These are phyloP conservation scores for Phytophthora syringae DNA, from an alignment of 352 stramenopile genomes.

Conservation along the genomic window DNA sequence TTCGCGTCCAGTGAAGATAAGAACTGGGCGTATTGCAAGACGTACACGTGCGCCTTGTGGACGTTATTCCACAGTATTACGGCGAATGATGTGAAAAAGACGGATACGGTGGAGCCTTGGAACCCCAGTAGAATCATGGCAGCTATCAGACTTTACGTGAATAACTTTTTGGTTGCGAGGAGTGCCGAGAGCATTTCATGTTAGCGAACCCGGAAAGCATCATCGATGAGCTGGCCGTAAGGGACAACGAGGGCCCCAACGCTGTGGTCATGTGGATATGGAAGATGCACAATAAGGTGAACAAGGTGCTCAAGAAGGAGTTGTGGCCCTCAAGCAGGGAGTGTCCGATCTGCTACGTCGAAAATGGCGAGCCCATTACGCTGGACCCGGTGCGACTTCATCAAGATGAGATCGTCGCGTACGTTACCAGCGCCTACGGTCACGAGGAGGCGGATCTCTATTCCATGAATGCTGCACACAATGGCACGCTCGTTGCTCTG, in stretches of 20 bases:
- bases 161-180: conserved; percentile 87
- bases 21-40: conserved; percentile 62
- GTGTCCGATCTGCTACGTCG: conserved; percentile 70
- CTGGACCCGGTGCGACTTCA: conserved; percentile 54
- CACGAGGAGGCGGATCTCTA: conserved; percentile 59
- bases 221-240: conserved; percentile 48
- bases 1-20: conserved; percentile 61
- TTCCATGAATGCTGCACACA: conserved; percentile 52
- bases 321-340: conserved; percentile 65
- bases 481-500: conserved; percentile 45
- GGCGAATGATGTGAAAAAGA: conserved; percentile 38
- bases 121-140: conserved; percentile 64
- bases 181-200: conserved; percentile 81
- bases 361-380: conserved; percentile 50
- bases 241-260: conserved; percentile 45
- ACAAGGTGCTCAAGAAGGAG: conserved; percentile 70
- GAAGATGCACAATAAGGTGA: conserved; percentile 88
- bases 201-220: conserved; percentile 63
- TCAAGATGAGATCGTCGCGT: conserved; percentile 63
- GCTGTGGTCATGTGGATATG: conserved; percentile 79
- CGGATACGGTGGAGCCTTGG: conserved; percentile 36
- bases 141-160: conserved; percentile 75
- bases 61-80: conserved; percentile 84
- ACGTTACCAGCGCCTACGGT: conserved; percentile 58
- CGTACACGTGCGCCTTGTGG: conserved; percentile 86